Percentiles rank a stretch among this genome's conserved stretches.
phyloP scores from a whole-genome alignment of 441 rosid genomes.

The Bocquillonia castaneifolia region DNA sequence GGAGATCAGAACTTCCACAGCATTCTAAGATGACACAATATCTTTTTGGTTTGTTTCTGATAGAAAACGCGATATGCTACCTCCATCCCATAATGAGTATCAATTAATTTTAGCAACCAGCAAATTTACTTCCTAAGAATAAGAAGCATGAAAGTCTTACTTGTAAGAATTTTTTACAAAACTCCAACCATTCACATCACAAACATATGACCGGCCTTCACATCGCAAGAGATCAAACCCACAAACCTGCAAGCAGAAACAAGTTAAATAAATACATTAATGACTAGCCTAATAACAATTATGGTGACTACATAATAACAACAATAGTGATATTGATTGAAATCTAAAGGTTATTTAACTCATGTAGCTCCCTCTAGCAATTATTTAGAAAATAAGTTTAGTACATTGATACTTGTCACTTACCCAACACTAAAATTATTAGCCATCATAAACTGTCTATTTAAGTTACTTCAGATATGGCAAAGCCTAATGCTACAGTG shows the following conservation, averaged over 20 bases:
- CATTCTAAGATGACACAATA: not conserved
- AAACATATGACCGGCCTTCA: slow-evolving; percentile 96
- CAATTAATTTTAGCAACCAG: slow-evolving; percentile 2
- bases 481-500: not conserved
- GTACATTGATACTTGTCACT: not conserved
- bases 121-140: not conserved
- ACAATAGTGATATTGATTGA: not conserved
- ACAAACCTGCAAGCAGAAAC: slow-evolving; percentile 67
- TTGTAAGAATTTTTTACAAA: slow-evolving; percentile 99
- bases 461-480: not conserved
- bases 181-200: slow-evolving; percentile 99
- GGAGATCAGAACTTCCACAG: not conserved
- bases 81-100: not conserved
- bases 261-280: not conserved
- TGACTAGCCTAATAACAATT: not conserved
- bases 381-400: not conserved
- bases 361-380: not conserved
- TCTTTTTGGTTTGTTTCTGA: not conserved
- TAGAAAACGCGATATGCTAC: not conserved
- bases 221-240: slow-evolving; percentile 98
- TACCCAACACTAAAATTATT: not conserved
- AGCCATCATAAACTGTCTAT: not conserved
- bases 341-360: not conserved
- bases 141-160: slow-evolving; percentile 39
- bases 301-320: too few species aligned